Base-by-base conservation (phyloP, 768 basidiomycete species). In the Trametes elegans region DNA sequence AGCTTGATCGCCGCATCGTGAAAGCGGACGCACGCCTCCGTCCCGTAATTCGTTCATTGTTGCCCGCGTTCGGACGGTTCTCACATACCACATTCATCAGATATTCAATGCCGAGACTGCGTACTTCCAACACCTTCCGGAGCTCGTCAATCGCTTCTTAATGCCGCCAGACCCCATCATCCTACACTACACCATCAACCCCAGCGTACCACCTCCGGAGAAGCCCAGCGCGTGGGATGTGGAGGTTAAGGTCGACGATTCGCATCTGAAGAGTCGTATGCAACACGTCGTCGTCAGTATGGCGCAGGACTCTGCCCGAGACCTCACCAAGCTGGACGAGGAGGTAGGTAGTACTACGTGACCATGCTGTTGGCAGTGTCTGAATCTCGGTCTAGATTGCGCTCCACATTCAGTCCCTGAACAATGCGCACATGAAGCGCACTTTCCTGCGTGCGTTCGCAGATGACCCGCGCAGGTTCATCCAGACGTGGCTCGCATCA, bases 401-500 rank as follows among this genome's bases (percentile, higher is more conserved):
- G n/a, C 76, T 88, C 24, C 77, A 86, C 35, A 86, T 89, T 0
- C 92, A 95, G 66, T 90, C 89, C 9, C 75, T 96, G 43, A 87
- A 93, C 62, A 93, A 93, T 63, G 82, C 93, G 1, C 87, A 92
- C 64, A 77, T 91, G 60, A 96, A 95, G 70, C 80, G 85, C 21
- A 87, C 90, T 7, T 98, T 98, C 71, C 72, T 98, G 38, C 80
- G 84, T 58, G 82, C 84, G 1, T 97, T 97, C 66, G 83, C 91
- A 11, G 74, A 80, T 0, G 83, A 93, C 44, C 91, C 95, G 7
- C 76, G 84, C 6, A 76, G 78, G 59, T 90, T 98, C 67, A 88
- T 94, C 52, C 88, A 94, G 65, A 88, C 83, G 3, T 97, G 93
- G 93, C 69, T 98, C 16, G 88, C 89, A 62, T 93, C 90, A 2